Percentiles rank a stretch among this genome's conserved stretches.
Conservation (phyloP, 768 basidiomycete species). For the Zangia roseola region DNA sequence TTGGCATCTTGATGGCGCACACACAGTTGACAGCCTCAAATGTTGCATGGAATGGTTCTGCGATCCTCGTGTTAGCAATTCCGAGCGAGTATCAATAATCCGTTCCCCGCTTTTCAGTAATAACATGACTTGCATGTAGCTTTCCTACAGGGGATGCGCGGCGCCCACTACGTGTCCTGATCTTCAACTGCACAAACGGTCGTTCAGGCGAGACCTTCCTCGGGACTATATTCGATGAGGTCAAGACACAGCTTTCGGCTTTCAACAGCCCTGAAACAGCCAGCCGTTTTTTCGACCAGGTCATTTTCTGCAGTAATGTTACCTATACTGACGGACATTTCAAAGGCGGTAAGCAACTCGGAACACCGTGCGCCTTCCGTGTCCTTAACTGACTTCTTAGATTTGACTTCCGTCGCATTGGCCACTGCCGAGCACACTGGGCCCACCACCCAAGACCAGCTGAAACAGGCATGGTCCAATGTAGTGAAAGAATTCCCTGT, state of each 20-base stretch:
- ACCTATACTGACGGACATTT: constrained; percentile 88
- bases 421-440: constrained; percentile 58
- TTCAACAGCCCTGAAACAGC: constrained; percentile 39
- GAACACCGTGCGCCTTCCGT: background rate
- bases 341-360: constrained; percentile 72
- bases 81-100: constrained; percentile 20
- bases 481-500: constrained; percentile 61
- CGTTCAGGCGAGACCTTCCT: constrained; percentile 79
- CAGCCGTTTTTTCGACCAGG: constrained; percentile 68
- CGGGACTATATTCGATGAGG: constrained; percentile 51
- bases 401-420: constrained; percentile 72
- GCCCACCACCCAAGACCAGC: constrained; percentile 72
- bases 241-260: constrained; percentile 45
- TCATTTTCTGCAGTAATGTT: constrained; percentile 95
- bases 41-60: constrained; percentile 91
- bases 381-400: constrained; percentile 38
- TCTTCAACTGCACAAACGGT: constrained; percentile 96
- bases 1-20: constrained; percentile 96
- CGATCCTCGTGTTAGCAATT: constrained; percentile 52
- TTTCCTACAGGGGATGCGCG: constrained; percentile 15
- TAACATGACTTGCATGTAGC: constrained; percentile 3
- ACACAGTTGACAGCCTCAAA: constrained; percentile 86
- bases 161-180: constrained; percentile 53
- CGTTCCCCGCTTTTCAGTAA: background rate
- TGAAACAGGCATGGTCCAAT: constrained; percentile 70